Conservation (phyloP, 148 eudicot species). For the Suaeda aralocaspica region DNA sequence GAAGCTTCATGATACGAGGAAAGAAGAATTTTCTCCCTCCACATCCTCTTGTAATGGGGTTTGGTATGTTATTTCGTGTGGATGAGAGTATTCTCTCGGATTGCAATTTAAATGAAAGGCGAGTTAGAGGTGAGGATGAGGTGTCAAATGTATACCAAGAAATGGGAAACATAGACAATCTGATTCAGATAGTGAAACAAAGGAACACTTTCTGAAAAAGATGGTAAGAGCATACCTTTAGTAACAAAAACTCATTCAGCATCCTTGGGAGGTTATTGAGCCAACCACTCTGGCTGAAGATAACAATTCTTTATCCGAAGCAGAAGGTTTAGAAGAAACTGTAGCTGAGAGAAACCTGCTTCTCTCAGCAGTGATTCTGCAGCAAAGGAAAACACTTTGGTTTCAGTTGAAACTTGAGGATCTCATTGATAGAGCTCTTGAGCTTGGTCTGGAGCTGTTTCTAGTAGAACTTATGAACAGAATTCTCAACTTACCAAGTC, state of each 20-base stretch:
- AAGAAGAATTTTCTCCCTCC: slow-evolving; percentile 98
- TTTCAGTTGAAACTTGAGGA: slow-evolving; percentile 65
- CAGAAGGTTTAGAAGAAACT: slow-evolving; percentile 27
- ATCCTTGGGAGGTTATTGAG: slow-evolving; percentile 15
- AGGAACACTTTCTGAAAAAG: slow-evolving; percentile 27
- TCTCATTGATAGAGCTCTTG: slow-evolving; percentile 91
- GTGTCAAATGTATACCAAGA: slow-evolving; percentile 44
- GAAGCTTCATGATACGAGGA: slow-evolving; percentile 99
- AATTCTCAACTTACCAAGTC: slow-evolving; percentile 31
- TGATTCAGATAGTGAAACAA: slow-evolving; percentile 59
- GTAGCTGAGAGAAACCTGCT: slow-evolving; percentile 28
- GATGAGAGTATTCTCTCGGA: slow-evolving; percentile 95
- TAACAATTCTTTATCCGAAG: slow-evolving; percentile 27
- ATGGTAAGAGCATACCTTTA: slow-evolving; percentile 21
- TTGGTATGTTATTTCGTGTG: slow-evolving; percentile 83
- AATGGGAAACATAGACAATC: slow-evolving; percentile 49
- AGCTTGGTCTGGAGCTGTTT: slow-evolving; percentile 73
- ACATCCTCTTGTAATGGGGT: slow-evolving; percentile 95
- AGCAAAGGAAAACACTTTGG: slow-evolving; percentile 32
- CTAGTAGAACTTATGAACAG: slow-evolving; percentile 49
- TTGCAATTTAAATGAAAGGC: slow-evolving; percentile 95
- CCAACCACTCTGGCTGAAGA: slow-evolving; percentile 11
- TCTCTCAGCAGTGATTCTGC: slow-evolving; percentile 28
- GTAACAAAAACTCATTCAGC: slow-evolving; percentile 22
- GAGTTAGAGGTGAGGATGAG: slow-evolving; percentile 96